Percentiles rank a stretch among this genome's conserved stretches.
phyloP scores from a whole-genome alignment of 306 rosid genomes.

The Corylus americana region DNA sequence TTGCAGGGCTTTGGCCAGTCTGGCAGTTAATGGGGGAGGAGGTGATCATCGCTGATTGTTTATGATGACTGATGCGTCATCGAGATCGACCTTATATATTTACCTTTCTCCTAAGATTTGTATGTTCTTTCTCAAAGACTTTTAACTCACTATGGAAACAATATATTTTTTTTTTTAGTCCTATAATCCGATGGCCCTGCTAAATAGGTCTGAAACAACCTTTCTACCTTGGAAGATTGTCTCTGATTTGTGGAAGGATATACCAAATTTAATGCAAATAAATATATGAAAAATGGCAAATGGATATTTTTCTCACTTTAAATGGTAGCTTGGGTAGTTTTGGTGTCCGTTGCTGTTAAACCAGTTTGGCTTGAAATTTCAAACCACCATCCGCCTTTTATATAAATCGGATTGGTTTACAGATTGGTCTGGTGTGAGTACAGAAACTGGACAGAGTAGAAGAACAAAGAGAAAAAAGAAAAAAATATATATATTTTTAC shows the following conservation, averaged over 20 bases:
- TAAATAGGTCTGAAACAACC: slow-evolving; percentile 28
- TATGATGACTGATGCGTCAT: slow-evolving; percentile 13
- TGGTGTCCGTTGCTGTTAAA: neutral
- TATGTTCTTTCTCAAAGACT: slow-evolving; percentile 30
- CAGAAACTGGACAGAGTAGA: too few relatives aligned
- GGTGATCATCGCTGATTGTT: slow-evolving; percentile 56
- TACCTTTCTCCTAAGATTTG: slow-evolving; percentile 29
- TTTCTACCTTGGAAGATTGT: slow-evolving; percentile 21
- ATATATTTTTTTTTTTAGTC: neutral
- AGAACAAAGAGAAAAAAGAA: too few relatives aligned
- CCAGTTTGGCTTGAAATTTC: neutral
- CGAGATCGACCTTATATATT: slow-evolving; percentile 31
- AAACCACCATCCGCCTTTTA: neutral
- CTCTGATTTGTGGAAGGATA: slow-evolving; percentile 28
- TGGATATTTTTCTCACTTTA: neutral
- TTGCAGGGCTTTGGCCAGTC: slow-evolving; percentile 59
- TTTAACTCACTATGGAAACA: slow-evolving; percentile 20
- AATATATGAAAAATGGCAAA: slow-evolving; percentile 8
- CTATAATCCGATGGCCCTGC: slow-evolving; percentile 6
- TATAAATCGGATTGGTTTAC: neutral
- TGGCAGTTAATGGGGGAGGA: slow-evolving; percentile 52
- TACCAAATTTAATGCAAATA: slow-evolving; percentile 37
- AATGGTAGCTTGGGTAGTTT: neutral
- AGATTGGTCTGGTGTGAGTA: too few relatives aligned
- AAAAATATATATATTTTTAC: too few relatives aligned